phyloP scores from a whole-genome alignment of 768 basidiomycete species.

The Mycena pura region DNA sequence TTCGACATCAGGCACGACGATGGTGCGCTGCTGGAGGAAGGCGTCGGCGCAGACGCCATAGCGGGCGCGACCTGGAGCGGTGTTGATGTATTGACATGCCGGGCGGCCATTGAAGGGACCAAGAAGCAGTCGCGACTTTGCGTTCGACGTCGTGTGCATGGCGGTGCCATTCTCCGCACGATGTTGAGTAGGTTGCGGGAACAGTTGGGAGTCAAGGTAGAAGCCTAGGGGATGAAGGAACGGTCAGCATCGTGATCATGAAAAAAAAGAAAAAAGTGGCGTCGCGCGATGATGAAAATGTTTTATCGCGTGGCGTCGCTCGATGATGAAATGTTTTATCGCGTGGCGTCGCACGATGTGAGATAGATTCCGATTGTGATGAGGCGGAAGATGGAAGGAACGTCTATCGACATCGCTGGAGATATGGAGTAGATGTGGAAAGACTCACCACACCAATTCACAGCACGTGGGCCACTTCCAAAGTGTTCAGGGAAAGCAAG shows the following conservation, averaged over 20 bases:
- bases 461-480: conserved; percentile 66
- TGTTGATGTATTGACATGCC: conserved; percentile 84
- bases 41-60: conserved; percentile 92
- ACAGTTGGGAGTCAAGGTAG: conserved; percentile 74
- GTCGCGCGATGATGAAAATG: too few species aligned
- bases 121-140: conserved; percentile 55
- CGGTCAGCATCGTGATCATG: conserved; percentile 6
- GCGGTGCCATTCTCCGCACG: conserved; percentile 19
- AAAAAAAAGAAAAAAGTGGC: not conserved
- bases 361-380: too few species aligned
- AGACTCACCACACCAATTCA: conserved; percentile 96
- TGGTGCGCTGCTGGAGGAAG: conserved; percentile 59
- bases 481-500: conserved; percentile 71
- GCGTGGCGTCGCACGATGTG: too few species aligned
- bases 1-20: conserved; percentile 82
- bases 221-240: conserved; percentile 65
- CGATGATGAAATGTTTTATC: too few species aligned
- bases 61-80: conserved; percentile 48
- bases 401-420: too few species aligned
- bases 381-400: too few species aligned
- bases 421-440: too few species aligned
- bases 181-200: conserved; percentile 52
- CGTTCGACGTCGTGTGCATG: conserved; percentile 1
- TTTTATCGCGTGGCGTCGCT: too few species aligned
- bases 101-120: conserved; percentile 93